Conservation (phyloP, 345 rosid species). For the Raphanus raphanistrum region DNA sequence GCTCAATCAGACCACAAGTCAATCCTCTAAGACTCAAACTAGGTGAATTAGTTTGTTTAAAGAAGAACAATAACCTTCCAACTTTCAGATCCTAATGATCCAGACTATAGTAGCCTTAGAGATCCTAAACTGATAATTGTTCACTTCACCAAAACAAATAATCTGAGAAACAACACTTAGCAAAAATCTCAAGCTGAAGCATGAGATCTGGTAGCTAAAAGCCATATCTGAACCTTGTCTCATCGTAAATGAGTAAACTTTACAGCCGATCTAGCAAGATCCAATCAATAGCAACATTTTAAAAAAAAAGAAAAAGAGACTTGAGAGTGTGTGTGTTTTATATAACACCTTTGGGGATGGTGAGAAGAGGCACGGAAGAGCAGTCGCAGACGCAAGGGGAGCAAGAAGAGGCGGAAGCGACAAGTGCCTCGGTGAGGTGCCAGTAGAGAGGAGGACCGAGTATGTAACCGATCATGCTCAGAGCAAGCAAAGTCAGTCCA, state of each 20-base stretch:
- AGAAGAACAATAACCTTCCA: background rate
- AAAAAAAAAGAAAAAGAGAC: background rate
- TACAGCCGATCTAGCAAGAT: slow-evolving; percentile 31
- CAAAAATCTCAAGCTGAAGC: background rate
- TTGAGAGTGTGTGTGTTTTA: background rate
- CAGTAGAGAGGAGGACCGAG: slow-evolving; percentile 91
- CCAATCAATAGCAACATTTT: slow-evolving; percentile 11
- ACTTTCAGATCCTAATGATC: background rate
- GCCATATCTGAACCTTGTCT: background rate
- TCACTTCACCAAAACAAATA: background rate
- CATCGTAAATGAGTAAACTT: slow-evolving; percentile 1
- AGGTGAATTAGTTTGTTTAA: background rate
- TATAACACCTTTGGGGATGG: slow-evolving; percentile 67
- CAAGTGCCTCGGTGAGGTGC: slow-evolving; percentile 75
- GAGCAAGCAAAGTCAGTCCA: slow-evolving; percentile 48
- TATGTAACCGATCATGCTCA: slow-evolving; percentile 67
- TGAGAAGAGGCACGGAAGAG: slow-evolving; percentile 70
- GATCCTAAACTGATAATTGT: background rate
- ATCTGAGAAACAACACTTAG: background rate
- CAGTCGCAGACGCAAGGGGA: slow-evolving; percentile 77
- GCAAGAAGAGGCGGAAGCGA: slow-evolving; percentile 44
- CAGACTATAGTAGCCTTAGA: background rate
- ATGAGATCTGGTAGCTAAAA: background rate
- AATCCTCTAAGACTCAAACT: slow-evolving; percentile 22
- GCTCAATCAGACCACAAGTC: slow-evolving; percentile 14